These are phyloP conservation scores for Boletus pseudo-olivaceus DNA, from an alignment of 768 basidiomycete genomes.

Conservation along the genomic window DNA sequence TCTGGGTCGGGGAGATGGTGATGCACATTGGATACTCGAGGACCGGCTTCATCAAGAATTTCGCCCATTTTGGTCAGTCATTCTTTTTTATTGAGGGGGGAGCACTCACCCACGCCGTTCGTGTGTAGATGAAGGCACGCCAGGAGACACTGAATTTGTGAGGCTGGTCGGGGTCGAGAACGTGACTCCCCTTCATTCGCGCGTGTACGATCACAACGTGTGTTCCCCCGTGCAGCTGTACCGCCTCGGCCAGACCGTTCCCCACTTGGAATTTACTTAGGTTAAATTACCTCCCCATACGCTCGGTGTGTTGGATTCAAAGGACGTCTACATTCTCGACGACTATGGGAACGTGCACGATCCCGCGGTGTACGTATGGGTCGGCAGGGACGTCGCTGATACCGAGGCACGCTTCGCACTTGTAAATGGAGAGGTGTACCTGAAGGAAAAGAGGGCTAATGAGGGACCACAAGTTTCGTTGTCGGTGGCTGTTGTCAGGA, in stretches of 20 bases:
- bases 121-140: conserved; percentile 47
- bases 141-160: conserved; percentile 47
- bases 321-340: conserved; percentile 54
- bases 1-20: conserved; percentile 60
- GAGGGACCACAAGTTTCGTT: conserved; percentile 16
- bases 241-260: conserved; percentile 46
- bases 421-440: conserved; percentile 51
- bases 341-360: conserved; percentile 27
- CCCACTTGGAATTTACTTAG: conserved; percentile 36
- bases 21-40: conserved; percentile 42
- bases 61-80: conserved; percentile 48
- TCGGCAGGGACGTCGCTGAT: conserved; percentile 46
- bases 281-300: conserved; percentile 24
- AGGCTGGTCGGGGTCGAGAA: conserved; percentile 39
- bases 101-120: neutral
- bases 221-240: conserved; percentile 27
- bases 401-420: conserved; percentile 48
- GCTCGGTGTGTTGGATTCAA: conserved; percentile 38
- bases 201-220: conserved; percentile 3
- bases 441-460: conserved; percentile 36
- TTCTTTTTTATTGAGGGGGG: neutral
- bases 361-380: conserved; percentile 56
- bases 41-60: conserved; percentile 36
- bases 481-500: conserved; percentile 13
- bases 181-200: conserved; percentile 15